A percentile compares a stretch with the other conserved stretches of the same genome.
phyloP scores from a whole-genome alignment of 1,284 basidiomycete species.

The Ganoderma resinaceum region DNA sequence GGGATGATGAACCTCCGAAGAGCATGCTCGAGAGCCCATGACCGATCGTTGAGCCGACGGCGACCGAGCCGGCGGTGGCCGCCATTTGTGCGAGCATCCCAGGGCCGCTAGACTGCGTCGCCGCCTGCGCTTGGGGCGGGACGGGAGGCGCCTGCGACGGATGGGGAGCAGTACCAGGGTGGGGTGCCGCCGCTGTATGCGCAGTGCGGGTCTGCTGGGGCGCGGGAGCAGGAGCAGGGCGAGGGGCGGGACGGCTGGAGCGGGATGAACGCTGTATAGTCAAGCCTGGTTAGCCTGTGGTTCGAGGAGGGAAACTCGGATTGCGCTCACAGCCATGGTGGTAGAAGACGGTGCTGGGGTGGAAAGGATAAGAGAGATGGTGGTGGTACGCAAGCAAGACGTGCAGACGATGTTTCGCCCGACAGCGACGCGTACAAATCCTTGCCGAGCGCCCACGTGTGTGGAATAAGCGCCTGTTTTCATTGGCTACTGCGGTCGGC shows the following conservation, averaged over 20 bases:
- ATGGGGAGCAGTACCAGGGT: constrained; percentile 52
- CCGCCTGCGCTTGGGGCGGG: constrained; percentile 37
- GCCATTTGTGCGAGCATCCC: constrained; percentile 86
- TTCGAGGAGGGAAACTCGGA: no score
- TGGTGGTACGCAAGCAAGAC: constrained; percentile 35
- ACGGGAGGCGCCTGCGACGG: constrained; percentile 43
- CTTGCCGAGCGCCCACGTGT: constrained; percentile 36
- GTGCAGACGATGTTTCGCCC: constrained; percentile 28
- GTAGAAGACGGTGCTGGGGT: constrained; percentile 7
- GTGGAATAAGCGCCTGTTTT: constrained; percentile 12
- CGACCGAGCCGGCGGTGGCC: constrained; percentile 88
- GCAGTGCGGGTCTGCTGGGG: constrained; percentile 52
- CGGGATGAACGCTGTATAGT: constrained; percentile 61
- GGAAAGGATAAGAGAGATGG: constrained; percentile 28
- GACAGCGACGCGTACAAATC: constrained; percentile 34
- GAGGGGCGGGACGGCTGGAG: constrained; percentile 58
- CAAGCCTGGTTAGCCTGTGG: background rate
- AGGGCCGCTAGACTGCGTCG: constrained; percentile 48
- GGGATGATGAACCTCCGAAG: constrained; percentile 66
- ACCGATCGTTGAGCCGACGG: constrained; percentile 83
- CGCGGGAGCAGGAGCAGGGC: constrained; percentile 46
- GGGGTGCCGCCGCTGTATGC: constrained; percentile 49
- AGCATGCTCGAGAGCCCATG: constrained; percentile 88
- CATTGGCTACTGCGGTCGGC: constrained; percentile 14
- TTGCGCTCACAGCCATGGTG: constrained; percentile 66